Percentiles rank a stretch among this genome's conserved stretches.
phyloP scores from a whole-genome alignment of 108 stramenopile species.

The Skeletonema costatum region DNA sequence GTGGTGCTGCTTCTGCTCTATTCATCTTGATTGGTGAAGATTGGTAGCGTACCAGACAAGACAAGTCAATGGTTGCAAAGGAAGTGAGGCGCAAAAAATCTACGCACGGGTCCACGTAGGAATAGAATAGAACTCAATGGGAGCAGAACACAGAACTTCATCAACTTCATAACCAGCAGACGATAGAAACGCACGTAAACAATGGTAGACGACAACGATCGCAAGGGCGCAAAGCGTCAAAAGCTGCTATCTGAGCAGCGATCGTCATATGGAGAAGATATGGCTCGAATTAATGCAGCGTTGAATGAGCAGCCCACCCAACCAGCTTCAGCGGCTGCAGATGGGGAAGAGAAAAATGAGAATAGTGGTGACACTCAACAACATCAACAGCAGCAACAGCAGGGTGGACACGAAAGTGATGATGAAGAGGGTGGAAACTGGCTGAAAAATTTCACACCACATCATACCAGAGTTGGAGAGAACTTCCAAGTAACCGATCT shows the following conservation, averaged over 20 bases:
- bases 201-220: not conserved
- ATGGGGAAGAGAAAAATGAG: not conserved
- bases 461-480: constrained; percentile 26
- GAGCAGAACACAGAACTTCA: not conserved
- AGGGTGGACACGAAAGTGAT: constrained; percentile 1
- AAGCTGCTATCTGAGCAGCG: not conserved
- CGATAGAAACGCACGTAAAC: not conserved
- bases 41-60: no score
- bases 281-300: not conserved
- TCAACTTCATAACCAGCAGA: no score
- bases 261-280: not conserved
- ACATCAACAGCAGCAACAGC: not conserved
- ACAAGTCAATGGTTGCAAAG: no score
- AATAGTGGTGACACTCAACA: not conserved
- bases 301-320: not conserved
- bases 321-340: not conserved
- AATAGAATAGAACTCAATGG: no score
- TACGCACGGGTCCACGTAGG: no score
- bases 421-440: constrained; percentile 18
- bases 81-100: no score
- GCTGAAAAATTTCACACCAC: constrained; percentile 24
- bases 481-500: constrained; percentile 33
- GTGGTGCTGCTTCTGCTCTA: not conserved
- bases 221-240: constrained; percentile 1
- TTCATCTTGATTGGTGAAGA: not conserved